Percentiles rank a stretch among this genome's conserved stretches.
Evolutionary conservation across 192 early-diverging fungal species (phyloP).

Genomic region (Linnemannia hyalina): DNA sequence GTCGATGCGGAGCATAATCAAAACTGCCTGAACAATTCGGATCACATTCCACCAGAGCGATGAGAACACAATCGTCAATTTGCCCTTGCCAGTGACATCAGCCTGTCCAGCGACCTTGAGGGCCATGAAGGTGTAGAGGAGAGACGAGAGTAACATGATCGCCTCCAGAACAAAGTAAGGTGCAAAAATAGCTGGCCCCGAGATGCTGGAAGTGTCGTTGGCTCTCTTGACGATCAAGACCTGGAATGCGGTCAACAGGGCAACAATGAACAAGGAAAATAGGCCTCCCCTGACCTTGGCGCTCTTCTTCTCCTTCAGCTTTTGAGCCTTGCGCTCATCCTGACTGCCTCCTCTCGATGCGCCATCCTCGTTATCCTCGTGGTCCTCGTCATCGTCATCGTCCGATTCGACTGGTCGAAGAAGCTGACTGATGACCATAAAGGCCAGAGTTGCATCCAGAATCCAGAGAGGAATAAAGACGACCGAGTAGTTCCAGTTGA

Average conservation of each 20-base stretch:
- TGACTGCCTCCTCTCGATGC: slow-evolving; percentile 53
- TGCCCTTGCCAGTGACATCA: slow-evolving; percentile 15
- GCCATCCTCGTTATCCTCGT: slow-evolving; percentile 63
- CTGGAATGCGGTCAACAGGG: slow-evolving; percentile 80
- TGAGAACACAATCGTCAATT: slow-evolving; percentile 46
- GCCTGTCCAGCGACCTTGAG: slow-evolving; percentile 24
- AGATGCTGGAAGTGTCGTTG: slow-evolving; percentile 73
- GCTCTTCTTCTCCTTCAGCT: slow-evolving; percentile 37
- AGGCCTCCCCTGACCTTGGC: slow-evolving; percentile 21
- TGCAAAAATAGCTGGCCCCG: slow-evolving; percentile 76
- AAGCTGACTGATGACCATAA: slow-evolving; percentile 49
- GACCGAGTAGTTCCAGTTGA: slow-evolving; percentile 77
- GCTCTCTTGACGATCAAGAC: slow-evolving; percentile 79
- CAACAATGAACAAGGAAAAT: slow-evolving; percentile 67
- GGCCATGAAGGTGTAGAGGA: slow-evolving; percentile 52
- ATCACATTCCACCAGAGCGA: slow-evolving; percentile 76
- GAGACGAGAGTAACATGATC: slow-evolving; percentile 68
- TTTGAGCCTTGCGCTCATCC: slow-evolving; percentile 59
- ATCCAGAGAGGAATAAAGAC: slow-evolving; percentile 91
- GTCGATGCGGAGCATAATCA: slow-evolving; percentile 78
- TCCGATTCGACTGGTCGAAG: slow-evolving; percentile 52
- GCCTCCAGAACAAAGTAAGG: slow-evolving; percentile 90
- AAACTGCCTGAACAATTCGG: slow-evolving; percentile 73
- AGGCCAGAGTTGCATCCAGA: slow-evolving; percentile 65
- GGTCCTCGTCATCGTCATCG: slow-evolving; percentile 57